Evolutionary conservation across 768 basidiomycete species (phyloP), one percentile per base, ranked within the genome.

Genomic region (Pleurotus salmoneostramineus): DNA sequence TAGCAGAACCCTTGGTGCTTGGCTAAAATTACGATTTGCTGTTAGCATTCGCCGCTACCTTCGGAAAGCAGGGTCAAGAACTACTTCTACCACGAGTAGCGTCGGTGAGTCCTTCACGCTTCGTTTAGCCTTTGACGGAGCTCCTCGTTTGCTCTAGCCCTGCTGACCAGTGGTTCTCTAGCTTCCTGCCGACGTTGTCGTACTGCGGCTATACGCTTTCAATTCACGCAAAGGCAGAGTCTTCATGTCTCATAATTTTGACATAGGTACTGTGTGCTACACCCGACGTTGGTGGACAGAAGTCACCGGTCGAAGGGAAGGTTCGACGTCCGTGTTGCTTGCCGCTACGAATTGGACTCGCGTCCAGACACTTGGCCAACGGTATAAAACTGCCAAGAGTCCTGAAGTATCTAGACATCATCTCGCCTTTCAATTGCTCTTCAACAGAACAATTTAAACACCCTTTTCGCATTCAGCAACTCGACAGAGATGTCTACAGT

Each of bases 401-500:
- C 6, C 44, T 14, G 17, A 11, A 4, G 6, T 15, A 11, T 11
- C n/a, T 14, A 5, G 17, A 17, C 15, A 45, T 17, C 44, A 45
- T 14, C 44, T 17, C 12, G 44, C 17, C 44, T 45, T 17, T 15
- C 44, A 17, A 45, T 42, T 42, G 8, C 40, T 42, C 40, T 27
- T 27, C 37, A 40, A 40, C 8, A 10, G 10, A 40, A 40, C 37
- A 17, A 49, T 12, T 32, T 31, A 6, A 17, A 32, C 33, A 37
- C 6, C 37, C n/a, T 54, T 6, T 35, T 54, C 35, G 17, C 44
- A 11, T 45, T 45, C 15, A 45, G 17, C 15, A 14, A 8, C 40
- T n/a, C 10, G 40, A 27, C 21, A 40, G 21, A 36, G 33, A 54
- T 54, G 52, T 54, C 52, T n/a, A 54, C 52, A 15, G 34, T 54